Percentiles rank a stretch among this genome's conserved stretches.
Conservation (phyloP, 495 filamentous ascomycete species). For the Lindgomyces ingoldianus region DNA sequence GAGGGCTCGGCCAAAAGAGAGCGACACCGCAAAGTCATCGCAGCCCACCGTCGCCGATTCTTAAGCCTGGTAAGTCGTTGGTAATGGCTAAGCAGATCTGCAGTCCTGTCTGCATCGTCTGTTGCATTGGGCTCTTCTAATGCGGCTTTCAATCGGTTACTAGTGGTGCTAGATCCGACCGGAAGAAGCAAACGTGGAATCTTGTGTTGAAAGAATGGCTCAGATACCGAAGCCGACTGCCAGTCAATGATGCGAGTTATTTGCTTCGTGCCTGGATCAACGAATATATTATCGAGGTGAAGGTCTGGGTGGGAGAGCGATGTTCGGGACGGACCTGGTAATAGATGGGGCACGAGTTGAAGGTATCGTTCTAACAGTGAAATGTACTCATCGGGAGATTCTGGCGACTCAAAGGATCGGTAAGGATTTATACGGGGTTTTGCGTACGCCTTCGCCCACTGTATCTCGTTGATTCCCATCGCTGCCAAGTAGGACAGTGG, state of each 20-base stretch:
- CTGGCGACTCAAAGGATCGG: slow-evolving; percentile 2
- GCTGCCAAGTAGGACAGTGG: slow-evolving; percentile 14
- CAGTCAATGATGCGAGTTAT: slow-evolving; percentile 12
- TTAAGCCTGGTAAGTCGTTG: slow-evolving; percentile 2
- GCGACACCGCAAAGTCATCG: slow-evolving; percentile 3
- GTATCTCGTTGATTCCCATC: slow-evolving; percentile 11
- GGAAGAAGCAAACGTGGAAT: slow-evolving; percentile 15
- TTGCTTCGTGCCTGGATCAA: slow-evolving; percentile 16
- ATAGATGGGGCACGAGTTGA: slow-evolving; percentile 4
- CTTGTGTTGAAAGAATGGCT: slow-evolving; percentile 11
- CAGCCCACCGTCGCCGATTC: slow-evolving; percentile 6
- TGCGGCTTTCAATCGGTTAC: no score
- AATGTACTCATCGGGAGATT: slow-evolving; percentile 12
- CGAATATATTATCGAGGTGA: slow-evolving; percentile 15
- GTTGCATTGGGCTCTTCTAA: background rate
- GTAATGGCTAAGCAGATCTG: slow-evolving; percentile 7
- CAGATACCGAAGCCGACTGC: slow-evolving; percentile 12
- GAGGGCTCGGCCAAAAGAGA: background rate
- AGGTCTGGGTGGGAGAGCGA: slow-evolving; percentile 12
- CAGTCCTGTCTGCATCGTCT: slow-evolving; percentile 7
- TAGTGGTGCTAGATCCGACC: background rate
- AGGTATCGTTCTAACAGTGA: slow-evolving; percentile 13
- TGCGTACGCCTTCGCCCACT: slow-evolving; percentile 11
- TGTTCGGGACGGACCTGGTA: slow-evolving; percentile 8
- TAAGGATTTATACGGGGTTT: slow-evolving; percentile 17